Conservation (phyloP, 176 grass and related monocot genomes). For the Lolium perenne region DNA sequence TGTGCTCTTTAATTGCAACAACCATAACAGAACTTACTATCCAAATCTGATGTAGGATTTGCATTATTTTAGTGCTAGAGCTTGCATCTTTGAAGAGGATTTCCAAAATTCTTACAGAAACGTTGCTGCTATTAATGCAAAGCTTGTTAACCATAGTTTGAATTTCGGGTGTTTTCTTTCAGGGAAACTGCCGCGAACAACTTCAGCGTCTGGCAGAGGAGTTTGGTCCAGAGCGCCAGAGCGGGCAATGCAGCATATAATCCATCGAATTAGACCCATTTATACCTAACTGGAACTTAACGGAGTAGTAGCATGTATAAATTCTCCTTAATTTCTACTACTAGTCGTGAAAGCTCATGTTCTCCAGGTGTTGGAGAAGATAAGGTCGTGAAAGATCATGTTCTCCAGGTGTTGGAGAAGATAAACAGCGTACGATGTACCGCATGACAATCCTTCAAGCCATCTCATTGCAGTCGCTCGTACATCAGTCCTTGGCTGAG, state of each 20-base stretch:
- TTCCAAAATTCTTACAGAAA: neutral
- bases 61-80: neutral
- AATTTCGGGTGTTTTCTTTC: constrained; percentile 86
- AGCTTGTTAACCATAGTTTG: constrained; percentile 6
- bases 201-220: constrained; percentile 89
- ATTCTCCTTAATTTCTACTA: neutral
- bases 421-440: no score
- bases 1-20: neutral
- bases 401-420: no score
- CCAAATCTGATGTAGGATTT: neutral
- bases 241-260: constrained; percentile 93
- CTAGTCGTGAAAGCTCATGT: constrained; percentile 18
- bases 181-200: constrained; percentile 93
- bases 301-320: neutral
- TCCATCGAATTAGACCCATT: constrained; percentile 2
- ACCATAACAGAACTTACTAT: neutral
- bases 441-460: no score
- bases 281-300: no score
- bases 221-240: constrained; percentile 92
- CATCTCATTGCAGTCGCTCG: no score
- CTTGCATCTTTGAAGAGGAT: neutral
- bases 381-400: no score
- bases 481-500: no score
- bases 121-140: neutral
- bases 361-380: constrained; percentile 82